These are phyloP conservation scores for Fusarium nelsonii DNA, from an alignment of 2,329 filamentous ascomycete species.

Conservation along the genomic window DNA sequence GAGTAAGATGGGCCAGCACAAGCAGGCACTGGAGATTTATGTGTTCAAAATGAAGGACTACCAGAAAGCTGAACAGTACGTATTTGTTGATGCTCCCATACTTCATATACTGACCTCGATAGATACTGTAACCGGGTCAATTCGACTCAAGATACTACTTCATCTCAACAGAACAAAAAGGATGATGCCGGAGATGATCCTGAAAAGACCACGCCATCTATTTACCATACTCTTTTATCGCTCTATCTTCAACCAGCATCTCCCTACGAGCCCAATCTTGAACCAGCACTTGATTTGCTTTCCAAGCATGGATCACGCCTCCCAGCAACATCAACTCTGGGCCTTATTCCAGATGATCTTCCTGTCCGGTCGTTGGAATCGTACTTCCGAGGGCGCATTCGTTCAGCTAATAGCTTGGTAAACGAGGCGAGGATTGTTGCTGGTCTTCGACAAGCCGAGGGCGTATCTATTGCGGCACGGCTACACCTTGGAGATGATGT, in stretches of 20 bases:
- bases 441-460: constrained; percentile 80
- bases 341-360: constrained; percentile 84
- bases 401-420: constrained; percentile 83
- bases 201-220: constrained; percentile 74
- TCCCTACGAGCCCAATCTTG: constrained; percentile 77
- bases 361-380: constrained; percentile 84
- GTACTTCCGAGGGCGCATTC: constrained; percentile 93
- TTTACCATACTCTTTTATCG: constrained; percentile 91
- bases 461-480: constrained; percentile 79
- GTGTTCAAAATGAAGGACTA: constrained; percentile 94
- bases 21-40: constrained; percentile 96
- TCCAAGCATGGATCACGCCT: constrained; percentile 92
- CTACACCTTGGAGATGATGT: constrained; percentile 78
- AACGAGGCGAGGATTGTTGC: constrained; percentile 84
- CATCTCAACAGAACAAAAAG: constrained; percentile 52
- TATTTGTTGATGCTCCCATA: constrained; percentile 30
- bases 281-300: constrained; percentile 86
- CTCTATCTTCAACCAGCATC: constrained; percentile 87
- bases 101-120: constrained; percentile 37
- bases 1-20: constrained; percentile 94
- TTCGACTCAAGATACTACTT: constrained; percentile 65
- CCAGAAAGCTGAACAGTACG: constrained; percentile 90
- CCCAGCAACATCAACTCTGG: constrained; percentile 86
- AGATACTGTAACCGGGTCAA: constrained; percentile 93
- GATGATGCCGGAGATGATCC: constrained; percentile 52